Conservation (phyloP, 2,329 filamentous ascomycete species). For the Dothistroma pini region DNA sequence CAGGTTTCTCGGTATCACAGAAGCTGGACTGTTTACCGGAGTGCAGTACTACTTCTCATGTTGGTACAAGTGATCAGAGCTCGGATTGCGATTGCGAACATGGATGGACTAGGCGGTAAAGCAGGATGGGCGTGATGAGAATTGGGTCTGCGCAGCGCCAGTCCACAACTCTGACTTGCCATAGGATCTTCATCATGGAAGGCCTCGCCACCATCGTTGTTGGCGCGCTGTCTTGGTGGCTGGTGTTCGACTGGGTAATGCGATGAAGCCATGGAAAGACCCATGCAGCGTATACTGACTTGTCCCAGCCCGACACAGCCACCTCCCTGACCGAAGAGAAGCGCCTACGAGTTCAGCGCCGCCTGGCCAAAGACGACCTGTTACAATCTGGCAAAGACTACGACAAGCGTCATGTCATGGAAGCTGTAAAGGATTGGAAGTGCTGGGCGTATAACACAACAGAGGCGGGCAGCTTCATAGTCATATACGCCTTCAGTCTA, state of each 20-base stretch:
- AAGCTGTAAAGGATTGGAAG: constrained; percentile 70
- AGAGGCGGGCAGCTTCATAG: constrained; percentile 58
- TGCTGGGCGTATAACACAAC: constrained; percentile 65
- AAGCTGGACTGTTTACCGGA: constrained; percentile 56
- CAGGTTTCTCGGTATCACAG: constrained; percentile 33
- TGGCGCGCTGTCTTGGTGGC: constrained; percentile 38
- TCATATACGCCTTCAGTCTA: constrained; percentile 31
- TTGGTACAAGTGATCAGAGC: constrained; percentile 78
- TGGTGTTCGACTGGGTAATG: constrained; percentile 49
- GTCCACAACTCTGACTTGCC: background rate
- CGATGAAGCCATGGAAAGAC: background rate
- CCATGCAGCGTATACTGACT: background rate
- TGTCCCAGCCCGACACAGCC: constrained; percentile 48
- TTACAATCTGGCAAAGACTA: constrained; percentile 37
- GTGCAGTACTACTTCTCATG: constrained; percentile 78
- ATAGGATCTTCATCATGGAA: constrained; percentile 47
- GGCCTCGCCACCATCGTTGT: constrained; percentile 62
- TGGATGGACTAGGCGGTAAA: constrained; percentile 59
- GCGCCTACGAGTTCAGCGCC: constrained; percentile 20
- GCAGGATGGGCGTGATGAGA: constrained; percentile 36
- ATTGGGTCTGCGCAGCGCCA: background rate
- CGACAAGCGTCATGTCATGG: constrained; percentile 21
- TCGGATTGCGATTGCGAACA: constrained; percentile 64
- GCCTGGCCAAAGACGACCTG: constrained; percentile 23
- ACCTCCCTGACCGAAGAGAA: constrained; percentile 52